phyloP scores from a whole-genome alignment of 2,329 filamentous ascomycete species.

The Sordariomycetes sp. region DNA sequence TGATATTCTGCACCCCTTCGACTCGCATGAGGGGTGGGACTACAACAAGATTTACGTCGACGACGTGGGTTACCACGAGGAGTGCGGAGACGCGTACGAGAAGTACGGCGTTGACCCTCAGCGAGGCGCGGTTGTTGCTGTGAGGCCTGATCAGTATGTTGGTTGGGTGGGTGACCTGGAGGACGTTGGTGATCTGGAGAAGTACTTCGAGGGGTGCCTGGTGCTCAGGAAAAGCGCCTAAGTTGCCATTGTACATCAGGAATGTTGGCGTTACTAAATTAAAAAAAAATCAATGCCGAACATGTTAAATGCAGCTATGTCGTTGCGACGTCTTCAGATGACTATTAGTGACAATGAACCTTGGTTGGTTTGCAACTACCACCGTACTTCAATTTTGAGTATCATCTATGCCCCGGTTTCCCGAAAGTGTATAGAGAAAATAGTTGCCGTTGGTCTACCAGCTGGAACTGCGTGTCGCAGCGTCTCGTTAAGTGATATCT shows the following conservation, averaged over 20 bases:
- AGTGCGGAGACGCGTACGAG: constrained; percentile 34
- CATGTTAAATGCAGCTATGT: no score
- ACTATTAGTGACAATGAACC: no score
- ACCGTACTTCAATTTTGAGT: no score
- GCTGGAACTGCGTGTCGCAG: no score
- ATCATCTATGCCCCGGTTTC: no score
- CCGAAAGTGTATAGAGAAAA: no score
- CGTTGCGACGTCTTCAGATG: no score
- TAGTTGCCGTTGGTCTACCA: no score
- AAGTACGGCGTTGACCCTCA: constrained; percentile 43
- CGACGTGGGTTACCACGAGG: constrained; percentile 37
- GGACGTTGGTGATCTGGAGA: constrained; percentile 17
- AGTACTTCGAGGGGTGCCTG: constrained; percentile 16
- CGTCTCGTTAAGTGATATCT: no score
- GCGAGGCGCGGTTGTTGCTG: constrained; percentile 44
- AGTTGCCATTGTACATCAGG: neutral
- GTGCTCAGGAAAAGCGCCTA: neutral
- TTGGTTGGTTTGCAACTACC: no score
- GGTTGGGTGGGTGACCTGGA: constrained; percentile 24
- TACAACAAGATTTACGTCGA: constrained; percentile 45
- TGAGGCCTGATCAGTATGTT: constrained; percentile 58
- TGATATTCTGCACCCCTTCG: constrained; percentile 30
- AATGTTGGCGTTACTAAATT: no score
- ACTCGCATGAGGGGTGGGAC: constrained; percentile 33
- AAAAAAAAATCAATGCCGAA: no score